phyloP scores from a whole-genome alignment of 129 eudicot genomes.

The Deinandra increscens region DNA sequence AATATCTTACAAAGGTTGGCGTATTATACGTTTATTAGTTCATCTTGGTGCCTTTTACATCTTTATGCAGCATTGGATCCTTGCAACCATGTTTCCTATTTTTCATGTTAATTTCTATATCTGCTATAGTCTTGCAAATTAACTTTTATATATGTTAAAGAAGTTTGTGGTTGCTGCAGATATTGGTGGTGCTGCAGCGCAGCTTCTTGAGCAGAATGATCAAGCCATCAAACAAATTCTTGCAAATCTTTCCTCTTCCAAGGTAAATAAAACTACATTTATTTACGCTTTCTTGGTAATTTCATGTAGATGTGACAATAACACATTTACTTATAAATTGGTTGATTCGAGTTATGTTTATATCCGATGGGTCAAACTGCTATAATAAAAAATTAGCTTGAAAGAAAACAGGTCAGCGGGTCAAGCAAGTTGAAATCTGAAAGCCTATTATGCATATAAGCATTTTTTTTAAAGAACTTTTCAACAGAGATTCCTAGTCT shows the following conservation, averaged over 20 bases:
- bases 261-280: background rate
- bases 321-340: background rate
- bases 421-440: background rate
- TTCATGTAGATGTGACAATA: background rate
- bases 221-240: background rate
- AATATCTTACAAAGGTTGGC: slow-evolving; percentile 5
- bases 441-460: no score
- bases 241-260: background rate
- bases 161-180: slow-evolving; percentile 11
- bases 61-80: no score
- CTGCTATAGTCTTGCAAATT: background rate
- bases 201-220: background rate
- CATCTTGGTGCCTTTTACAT: no score
- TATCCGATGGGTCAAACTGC: background rate
- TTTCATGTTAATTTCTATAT: background rate
- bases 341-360: background rate
- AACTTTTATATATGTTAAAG: background rate
- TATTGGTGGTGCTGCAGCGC: slow-evolving; percentile 2
- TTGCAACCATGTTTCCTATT: no score
- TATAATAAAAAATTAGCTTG: background rate
- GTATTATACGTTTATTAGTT: background rate
- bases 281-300: background rate
- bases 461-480: no score
- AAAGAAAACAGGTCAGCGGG: background rate
- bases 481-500: no score